These are phyloP conservation scores for Acacia confusa DNA, from an alignment of 306 rosid genomes.

Conservation along the genomic window DNA sequence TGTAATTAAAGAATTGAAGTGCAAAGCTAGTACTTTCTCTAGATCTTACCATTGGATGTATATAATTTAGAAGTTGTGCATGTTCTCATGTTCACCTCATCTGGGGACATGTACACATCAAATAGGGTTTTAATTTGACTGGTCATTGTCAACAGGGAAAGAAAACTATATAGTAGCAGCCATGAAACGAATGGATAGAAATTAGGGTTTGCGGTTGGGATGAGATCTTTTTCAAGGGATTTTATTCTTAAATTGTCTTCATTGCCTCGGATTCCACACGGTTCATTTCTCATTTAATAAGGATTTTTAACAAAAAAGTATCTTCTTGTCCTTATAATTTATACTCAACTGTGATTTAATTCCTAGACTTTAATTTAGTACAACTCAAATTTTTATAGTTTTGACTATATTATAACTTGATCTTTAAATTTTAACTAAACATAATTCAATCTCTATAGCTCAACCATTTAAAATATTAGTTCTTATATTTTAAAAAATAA, in stretches of 20 bases:
- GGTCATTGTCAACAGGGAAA: conserved; percentile 34
- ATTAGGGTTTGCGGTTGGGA: conserved; percentile 31
- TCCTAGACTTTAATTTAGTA: no score
- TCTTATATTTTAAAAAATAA: no score
- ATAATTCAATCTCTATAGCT: no score
- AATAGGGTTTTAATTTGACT: conserved; percentile 29
- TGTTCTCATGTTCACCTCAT: neutral
- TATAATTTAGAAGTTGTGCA: neutral
- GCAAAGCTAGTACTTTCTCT: neutral
- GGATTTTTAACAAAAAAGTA: no score
- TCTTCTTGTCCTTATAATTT: no score
- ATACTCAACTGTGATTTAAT: no score
- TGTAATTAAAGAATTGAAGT: neutral
- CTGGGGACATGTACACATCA: conserved; percentile 5
- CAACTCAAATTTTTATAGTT: no score
- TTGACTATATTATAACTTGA: no score
- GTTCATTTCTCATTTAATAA: neutral
- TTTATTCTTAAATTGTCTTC: conserved; percentile 53
- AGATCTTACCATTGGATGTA: conserved; percentile 15
- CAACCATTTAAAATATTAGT: no score
- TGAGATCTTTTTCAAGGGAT: conserved; percentile 33
- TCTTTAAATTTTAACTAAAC: no score
- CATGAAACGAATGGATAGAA: conserved; percentile 34
- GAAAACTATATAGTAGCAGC: conserved; percentile 18
- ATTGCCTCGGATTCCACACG: conserved; percentile 33